Base-by-base conservation (phyloP, 768 basidiomycete species). In the Suillus subalutaceus region DNA sequence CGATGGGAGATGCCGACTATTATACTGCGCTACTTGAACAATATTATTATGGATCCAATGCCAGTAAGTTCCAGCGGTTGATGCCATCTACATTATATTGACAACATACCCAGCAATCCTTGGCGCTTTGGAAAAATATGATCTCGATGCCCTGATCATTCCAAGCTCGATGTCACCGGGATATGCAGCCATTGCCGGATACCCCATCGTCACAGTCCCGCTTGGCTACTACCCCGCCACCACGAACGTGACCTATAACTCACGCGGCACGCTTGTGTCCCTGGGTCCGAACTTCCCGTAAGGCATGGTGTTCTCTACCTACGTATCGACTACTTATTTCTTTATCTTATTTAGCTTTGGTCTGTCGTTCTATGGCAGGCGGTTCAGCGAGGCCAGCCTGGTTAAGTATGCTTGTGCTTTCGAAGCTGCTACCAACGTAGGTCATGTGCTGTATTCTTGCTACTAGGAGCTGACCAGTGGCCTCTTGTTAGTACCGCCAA, bases 131-230 rank as follows among this genome's bases (percentile, higher is more conserved):
- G 76, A 83, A 65, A 67, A 76, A 52, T 75, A 82, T 66, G 78
- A 83, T 5, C 74, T 88, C 0, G 83, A 88, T 63, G 88, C 87
- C 0, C 67, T 88, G 6, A 78, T 88, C 26, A 72, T 87, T 9
- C 88, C 87, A 8, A 20, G 32, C 23, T 40, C 18, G 23, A 40
- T 58, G 37, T 38, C 53, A 13, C 43, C 63, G 71, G 74, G 74
- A 44, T 71, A 75, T 48, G 76, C 79, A 3, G 76, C 78, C 0
- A 73, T 89, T 63, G 86, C 86, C 3, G 89, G 89, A 6, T 90
- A 89, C 68, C 89, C 89, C 3, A 86, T 89, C 63, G 78, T 89
- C n/a, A 37, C 55, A 72, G 88, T 90, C 12, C 88, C 89, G 1
- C 80, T 90, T 2, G 88, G 87, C 0, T 88, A 87, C 72, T 84